Conservation (phyloP, 1,284 basidiomycete species). For the Dichomitus squalens region DNA sequence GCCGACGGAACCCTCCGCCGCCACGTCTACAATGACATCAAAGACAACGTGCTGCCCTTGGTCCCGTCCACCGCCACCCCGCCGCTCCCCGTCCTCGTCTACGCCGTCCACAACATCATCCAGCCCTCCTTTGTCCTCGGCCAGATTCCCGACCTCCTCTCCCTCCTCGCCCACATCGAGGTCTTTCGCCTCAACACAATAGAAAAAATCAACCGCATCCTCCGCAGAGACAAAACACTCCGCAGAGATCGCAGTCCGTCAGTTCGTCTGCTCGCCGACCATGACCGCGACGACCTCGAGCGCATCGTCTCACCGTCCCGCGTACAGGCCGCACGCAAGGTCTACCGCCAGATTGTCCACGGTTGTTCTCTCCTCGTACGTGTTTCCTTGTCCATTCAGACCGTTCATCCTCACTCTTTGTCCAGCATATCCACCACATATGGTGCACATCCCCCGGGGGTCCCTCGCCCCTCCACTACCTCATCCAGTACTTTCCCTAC, state of each 20-base stretch:
- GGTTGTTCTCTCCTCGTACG: slow-evolving; percentile 14
- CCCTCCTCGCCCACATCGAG: slow-evolving; percentile 18
- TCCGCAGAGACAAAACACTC: not conserved
- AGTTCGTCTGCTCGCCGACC: not conserved
- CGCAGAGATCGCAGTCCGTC: not conserved
- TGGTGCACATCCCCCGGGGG: slow-evolving; percentile 1
- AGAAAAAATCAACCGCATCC: not conserved
- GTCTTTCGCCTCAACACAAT: slow-evolving; percentile 8
- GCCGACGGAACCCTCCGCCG: slow-evolving; percentile 1
- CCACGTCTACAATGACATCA: slow-evolving; percentile 2
- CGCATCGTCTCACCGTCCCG: not conserved
- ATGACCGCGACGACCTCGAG: not conserved
- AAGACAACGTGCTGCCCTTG: not conserved
- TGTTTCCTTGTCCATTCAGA: not conserved
- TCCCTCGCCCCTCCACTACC: slow-evolving; percentile 2
- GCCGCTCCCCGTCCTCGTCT: slow-evolving; percentile 14
- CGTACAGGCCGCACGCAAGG: slow-evolving; percentile 2
- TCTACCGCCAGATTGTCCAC: slow-evolving; percentile 20
- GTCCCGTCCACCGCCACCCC: slow-evolving; percentile 6
- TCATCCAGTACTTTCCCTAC: slow-evolving; percentile 24
- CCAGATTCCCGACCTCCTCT: slow-evolving; percentile 18
- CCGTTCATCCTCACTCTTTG: too few species aligned
- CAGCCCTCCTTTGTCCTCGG: slow-evolving; percentile 12
- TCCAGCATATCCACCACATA: slow-evolving; percentile 21
- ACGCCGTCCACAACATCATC: slow-evolving; percentile 22